These are phyloP conservation scores for Paramyrothecium roridum DNA, from an alignment of 2,329 filamentous ascomycete genomes.

Conservation along the genomic window DNA sequence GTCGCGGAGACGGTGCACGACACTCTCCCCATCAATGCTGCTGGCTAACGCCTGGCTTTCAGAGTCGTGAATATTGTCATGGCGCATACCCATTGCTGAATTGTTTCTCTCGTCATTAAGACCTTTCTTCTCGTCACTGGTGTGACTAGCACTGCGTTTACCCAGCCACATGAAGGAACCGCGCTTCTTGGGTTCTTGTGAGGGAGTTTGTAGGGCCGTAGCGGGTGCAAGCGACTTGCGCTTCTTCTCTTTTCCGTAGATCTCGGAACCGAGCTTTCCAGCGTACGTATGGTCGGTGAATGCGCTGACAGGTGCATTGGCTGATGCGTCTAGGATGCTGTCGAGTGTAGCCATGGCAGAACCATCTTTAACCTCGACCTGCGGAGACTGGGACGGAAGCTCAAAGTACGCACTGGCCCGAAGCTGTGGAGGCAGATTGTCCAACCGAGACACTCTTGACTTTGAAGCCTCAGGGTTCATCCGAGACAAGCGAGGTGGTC, in stretches of 20 bases:
- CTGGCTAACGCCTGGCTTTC: conserved; percentile 16
- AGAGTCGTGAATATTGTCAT: conserved; percentile 17
- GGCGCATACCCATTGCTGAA: conserved; percentile 19
- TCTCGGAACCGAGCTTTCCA: conserved; percentile 69
- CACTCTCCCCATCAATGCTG: conserved; percentile 21
- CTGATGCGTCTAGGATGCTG: conserved; percentile 86
- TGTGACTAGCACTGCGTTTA: conserved; percentile 30
- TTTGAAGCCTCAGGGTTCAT: conserved; percentile 27
- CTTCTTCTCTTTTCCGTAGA: conserved; percentile 64
- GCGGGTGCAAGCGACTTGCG: conserved; percentile 31
- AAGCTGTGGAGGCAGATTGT: conserved; percentile 71
- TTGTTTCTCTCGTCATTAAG: conserved; percentile 1
- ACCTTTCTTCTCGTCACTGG: conserved; percentile 22
- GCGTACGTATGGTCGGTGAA: conserved; percentile 88
- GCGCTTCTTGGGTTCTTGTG: conserved; percentile 39
- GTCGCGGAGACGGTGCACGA: conserved; percentile 8
- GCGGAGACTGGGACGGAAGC: conserved; percentile 48
- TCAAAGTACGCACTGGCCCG: conserved; percentile 94
- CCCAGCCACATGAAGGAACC: conserved; percentile 47
- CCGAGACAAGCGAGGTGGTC: conserved; percentile 29
- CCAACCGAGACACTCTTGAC: conserved; percentile 23
- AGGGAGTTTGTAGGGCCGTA: conserved; percentile 4
- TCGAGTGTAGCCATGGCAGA: conserved; percentile 89
- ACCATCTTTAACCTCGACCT: conserved; percentile 63
- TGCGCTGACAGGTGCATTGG: conserved; percentile 80